phyloP scores from a whole-genome alignment of 2,329 filamentous ascomycete species.

The Colletotrichum zoysiae region DNA sequence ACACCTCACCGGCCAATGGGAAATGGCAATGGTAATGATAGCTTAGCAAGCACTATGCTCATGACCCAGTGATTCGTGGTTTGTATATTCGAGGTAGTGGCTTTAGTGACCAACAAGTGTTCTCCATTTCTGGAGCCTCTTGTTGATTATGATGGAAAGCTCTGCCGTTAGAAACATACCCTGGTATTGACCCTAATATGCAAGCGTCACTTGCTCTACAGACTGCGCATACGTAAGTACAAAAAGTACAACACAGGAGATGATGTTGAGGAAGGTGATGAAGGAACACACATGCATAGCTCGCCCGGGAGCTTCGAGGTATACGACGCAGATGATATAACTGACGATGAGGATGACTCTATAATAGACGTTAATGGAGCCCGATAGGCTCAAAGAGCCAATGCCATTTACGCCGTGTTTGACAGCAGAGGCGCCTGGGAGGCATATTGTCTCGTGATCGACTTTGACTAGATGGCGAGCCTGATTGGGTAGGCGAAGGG shows the following conservation, averaged over 20 bases:
- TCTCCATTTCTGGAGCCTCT: neutral
- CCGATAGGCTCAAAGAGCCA: neutral
- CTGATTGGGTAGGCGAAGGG: neutral
- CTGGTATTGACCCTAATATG: constrained; percentile 34
- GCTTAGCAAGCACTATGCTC: neutral
- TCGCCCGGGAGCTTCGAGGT: too few species aligned
- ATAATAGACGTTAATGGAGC: neutral
- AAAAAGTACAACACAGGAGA: constrained; percentile 46
- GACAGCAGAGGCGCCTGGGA: neutral
- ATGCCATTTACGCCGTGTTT: neutral
- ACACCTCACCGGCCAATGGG: neutral
- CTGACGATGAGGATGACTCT: neutral
- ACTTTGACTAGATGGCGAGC: neutral
- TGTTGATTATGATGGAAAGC: neutral
- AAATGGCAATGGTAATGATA: neutral
- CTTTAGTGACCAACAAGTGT: neutral
- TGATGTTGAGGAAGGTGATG: neutral
- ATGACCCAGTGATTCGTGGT: neutral
- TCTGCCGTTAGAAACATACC: neutral
- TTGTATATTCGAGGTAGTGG: neutral
- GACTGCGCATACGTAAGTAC: constrained; percentile 47
- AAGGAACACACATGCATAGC: too few species aligned
- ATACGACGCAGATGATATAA: neutral
- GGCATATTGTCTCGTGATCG: neutral
- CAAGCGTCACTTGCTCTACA: constrained; percentile 50